Conservation (phyloP, 75 land plant species). For the Pinus taeda region DNA sequence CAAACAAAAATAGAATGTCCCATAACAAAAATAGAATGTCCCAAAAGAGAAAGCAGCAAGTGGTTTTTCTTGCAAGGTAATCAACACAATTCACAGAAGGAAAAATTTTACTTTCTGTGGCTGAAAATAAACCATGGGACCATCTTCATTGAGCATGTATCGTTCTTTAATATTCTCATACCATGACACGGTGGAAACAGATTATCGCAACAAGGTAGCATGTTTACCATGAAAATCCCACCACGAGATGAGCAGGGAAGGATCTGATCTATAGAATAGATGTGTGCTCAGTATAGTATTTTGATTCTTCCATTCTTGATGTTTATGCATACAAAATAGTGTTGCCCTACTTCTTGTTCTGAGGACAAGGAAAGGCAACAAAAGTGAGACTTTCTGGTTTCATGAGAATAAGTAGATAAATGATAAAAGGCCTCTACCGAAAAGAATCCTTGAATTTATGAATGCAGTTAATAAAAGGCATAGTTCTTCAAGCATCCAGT, state of each 20-base stretch:
- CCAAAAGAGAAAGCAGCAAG: not conserved
- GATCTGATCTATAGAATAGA: not conserved
- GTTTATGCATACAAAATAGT: not conserved
- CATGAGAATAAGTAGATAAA: not conserved
- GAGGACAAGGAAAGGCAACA: not conserved
- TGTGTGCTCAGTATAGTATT: not conserved
- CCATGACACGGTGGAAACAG: not conserved
- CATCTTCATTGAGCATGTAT: not conserved
- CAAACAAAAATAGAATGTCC: no score
- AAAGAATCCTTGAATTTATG: not conserved
- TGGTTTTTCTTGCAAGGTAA: not conserved
- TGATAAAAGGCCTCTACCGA: not conserved
- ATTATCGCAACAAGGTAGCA: not conserved
- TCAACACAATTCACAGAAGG: not conserved
- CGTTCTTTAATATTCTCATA: not conserved
- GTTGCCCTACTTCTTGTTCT: not conserved
- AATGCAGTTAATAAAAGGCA: not conserved
- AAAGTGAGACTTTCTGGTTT: not conserved
- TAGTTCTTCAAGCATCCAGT: not conserved
- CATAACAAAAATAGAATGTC: no score
- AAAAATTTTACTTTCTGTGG: not conserved
- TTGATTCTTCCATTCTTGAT: not conserved
- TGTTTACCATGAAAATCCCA: no score
- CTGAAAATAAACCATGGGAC: not conserved
- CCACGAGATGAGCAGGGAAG: not conserved